Base-by-base conservation (phyloP, 371 early-diverging fungal genomes). In the Fennellomyces sp. region DNA sequence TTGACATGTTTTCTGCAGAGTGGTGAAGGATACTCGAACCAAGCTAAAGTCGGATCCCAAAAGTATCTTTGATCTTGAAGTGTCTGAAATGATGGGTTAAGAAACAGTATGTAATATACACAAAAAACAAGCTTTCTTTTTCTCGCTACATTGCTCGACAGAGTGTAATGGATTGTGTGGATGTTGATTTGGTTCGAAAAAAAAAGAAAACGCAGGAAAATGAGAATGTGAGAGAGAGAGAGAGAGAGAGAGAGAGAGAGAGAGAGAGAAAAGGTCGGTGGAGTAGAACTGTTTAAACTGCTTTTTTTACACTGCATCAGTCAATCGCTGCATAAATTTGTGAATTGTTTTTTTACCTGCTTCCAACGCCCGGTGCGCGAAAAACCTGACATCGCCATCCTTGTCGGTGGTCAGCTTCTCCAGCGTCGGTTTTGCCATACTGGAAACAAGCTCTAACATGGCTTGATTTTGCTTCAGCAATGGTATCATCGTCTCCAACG, bases 371-470 rank as follows among this genome's bases (percentile, higher is more conserved):
- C 87, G 82, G 47, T 83, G 83, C 29, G 97, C 95, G 78, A 86
- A 97, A 79, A 86, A 97, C 61, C 93, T 86, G 31, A 99, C 99
- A 72, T 99, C 99, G 10, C 81, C 84, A 73, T 99, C 99, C 26
- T 82, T 61, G 70, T 99, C 99, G 68, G 90, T 88, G 49, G 81
- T 81, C 56, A 99, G 83, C 64, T 91, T 94, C 57, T 78, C 76
- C 59, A 99, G 84, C 17, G 90, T 84, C 7, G 97, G 93, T 59
- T 90, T 89, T 59, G 97, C 84, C 45, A 86, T 80, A 30, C 76
- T 76, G 21, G 86, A 84, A 41, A 89, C 70, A 21, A 94, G 64
- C 13, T 72, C 70, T 25, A 69, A 75, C 21, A 90, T 83, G 49
- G 89, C 88, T n/a, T 82, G 66, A 63, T 83, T 82, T 64, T 81